phyloP scores from a whole-genome alignment of 345 rosid genomes.

The Rhodomyrtus tomentosa region DNA sequence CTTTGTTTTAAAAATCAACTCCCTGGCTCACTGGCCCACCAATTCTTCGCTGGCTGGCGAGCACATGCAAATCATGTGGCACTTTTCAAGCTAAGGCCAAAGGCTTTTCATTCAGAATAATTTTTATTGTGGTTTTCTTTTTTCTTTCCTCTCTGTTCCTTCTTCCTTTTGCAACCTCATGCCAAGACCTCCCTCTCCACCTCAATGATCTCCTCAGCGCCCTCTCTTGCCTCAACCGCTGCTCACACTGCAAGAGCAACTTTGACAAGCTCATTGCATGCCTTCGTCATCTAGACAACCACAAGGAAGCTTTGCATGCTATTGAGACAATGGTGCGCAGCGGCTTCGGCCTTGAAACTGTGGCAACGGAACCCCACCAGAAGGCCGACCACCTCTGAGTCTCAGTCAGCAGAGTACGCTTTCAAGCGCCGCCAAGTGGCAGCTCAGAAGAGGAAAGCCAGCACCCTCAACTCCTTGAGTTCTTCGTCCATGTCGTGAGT shows the following conservation, averaged over 20 bases:
- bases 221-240: neutral
- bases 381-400: constrained; percentile 14
- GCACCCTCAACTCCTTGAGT: constrained; percentile 26
- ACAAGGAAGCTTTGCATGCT: neutral
- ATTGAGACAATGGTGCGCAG: neutral
- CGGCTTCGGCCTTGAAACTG: neutral
- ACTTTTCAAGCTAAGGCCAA: neutral
- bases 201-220: neutral
- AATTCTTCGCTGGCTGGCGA: neutral
- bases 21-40: neutral
- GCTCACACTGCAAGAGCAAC: neutral
- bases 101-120: neutral
- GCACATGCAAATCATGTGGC: neutral
- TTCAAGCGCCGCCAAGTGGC: constrained; percentile 59
- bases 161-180: neutral
- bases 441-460: constrained; percentile 60
- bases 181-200: neutral
- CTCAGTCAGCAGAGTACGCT: constrained; percentile 49
- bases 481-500: constrained; percentile 32
- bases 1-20: neutral
- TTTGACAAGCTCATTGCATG: neutral
- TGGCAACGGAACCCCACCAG: constrained; percentile 28
- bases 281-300: neutral
- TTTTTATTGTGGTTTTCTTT: neutral
- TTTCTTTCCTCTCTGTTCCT: neutral